phyloP scores from a whole-genome alignment of 2,329 filamentous ascomycete species.

The Aspergillus clavatus region DNA sequence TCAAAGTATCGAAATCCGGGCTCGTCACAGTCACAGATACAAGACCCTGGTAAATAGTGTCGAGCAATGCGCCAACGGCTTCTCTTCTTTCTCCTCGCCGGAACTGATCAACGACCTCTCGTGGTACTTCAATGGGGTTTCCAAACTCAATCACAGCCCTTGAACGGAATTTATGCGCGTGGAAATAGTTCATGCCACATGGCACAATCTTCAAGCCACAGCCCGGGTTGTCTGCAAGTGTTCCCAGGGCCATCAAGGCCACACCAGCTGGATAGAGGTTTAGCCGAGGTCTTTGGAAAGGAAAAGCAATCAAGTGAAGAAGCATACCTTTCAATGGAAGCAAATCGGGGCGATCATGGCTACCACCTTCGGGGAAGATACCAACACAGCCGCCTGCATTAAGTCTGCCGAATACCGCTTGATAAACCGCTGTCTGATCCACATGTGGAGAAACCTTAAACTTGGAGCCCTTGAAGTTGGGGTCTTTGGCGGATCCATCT shows the following conservation, averaged over 20 bases:
- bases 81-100: slow-evolving; percentile 76
- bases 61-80: slow-evolving; percentile 77
- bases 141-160: slow-evolving; percentile 95
- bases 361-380: slow-evolving; percentile 95
- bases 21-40: slow-evolving; percentile 85
- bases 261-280: slow-evolving; percentile 63
- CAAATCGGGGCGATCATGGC: slow-evolving; percentile 87
- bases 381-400: slow-evolving; percentile 82
- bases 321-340: slow-evolving; percentile 70
- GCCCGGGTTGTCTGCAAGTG: slow-evolving; percentile 76
- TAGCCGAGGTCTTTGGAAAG: slow-evolving; percentile 4
- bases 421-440: slow-evolving; percentile 88
- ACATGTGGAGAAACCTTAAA: slow-evolving; percentile 90
- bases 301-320: slow-evolving; percentile 2
- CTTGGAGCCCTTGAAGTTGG: slow-evolving; percentile 67
- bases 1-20: slow-evolving; percentile 92
- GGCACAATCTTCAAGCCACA: slow-evolving; percentile 93
- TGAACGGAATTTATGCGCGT: slow-evolving; percentile 96
- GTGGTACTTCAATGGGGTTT: slow-evolving; percentile 76
- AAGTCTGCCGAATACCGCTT: slow-evolving; percentile 82
- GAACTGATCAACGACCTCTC: slow-evolving; percentile 79
- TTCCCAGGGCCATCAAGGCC: slow-evolving; percentile 93
- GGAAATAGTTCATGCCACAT: slow-evolving; percentile 99
- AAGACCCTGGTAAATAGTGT: slow-evolving; percentile 79
- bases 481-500: slow-evolving; percentile 50